Percentiles rank a stretch among this genome's conserved stretches.
Evolutionary conservation across 805 yeast genomes (phyloP).

Genomic region (Suhomyces emberorum): DNA sequence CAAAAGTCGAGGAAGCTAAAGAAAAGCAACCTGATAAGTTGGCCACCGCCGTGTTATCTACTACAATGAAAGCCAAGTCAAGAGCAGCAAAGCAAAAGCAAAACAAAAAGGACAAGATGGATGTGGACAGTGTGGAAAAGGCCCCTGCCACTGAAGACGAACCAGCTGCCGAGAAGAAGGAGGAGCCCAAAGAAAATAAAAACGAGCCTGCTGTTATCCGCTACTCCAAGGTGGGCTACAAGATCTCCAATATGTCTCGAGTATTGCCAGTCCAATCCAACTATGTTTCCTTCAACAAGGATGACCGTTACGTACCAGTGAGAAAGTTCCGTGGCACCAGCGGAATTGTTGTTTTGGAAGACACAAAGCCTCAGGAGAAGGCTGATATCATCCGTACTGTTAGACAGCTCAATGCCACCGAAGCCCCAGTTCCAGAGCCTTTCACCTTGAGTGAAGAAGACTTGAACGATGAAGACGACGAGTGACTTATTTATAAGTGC

Average conservation of each 20-base stretch:
- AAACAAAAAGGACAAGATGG: slow-evolving; percentile 48
- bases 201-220: slow-evolving; percentile 42
- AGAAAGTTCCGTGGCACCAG: slow-evolving; percentile 67
- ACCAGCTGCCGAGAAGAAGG: slow-evolving; percentile 11
- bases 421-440: slow-evolving; percentile 72
- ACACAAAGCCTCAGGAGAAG: slow-evolving; percentile 58
- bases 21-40: slow-evolving; percentile 84
- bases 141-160: slow-evolving; percentile 10
- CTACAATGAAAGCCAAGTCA: slow-evolving; percentile 91
- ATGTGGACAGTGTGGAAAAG: slow-evolving; percentile 31
- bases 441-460: slow-evolving; percentile 60
- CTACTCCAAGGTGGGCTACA: slow-evolving; percentile 63
- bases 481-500: too few relatives aligned
- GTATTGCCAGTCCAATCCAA: slow-evolving; percentile 87
- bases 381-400: slow-evolving; percentile 74
- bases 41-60: slow-evolving; percentile 89
- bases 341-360: slow-evolving; percentile 72
- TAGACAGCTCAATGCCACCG: slow-evolving; percentile 70
- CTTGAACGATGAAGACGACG: slow-evolving; percentile 39
- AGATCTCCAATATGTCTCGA: slow-evolving; percentile 75
- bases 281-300: slow-evolving; percentile 73
- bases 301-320: slow-evolving; percentile 71
- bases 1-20: slow-evolving; percentile 74
- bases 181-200: slow-evolving; percentile 26
- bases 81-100: slow-evolving; percentile 77